Base-by-base conservation (phyloP, 2,329 filamentous ascomycete genomes). In the Fusarium concolor region DNA sequence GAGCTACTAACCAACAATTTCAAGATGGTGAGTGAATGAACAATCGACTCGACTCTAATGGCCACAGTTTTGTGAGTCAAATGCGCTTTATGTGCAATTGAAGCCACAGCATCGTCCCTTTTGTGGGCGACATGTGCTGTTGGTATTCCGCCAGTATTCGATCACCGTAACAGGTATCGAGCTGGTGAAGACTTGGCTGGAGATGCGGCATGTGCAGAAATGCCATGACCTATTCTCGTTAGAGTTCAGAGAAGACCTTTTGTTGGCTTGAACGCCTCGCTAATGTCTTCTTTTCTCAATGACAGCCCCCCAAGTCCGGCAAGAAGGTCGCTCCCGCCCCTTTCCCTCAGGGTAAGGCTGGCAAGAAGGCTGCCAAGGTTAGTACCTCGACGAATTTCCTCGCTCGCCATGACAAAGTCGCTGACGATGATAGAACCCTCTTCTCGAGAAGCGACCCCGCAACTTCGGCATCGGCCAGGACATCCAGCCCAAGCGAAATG, bases 241-340 rank as follows among this genome's bases (percentile, higher is more conserved):
- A 96, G 93, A 97, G 93, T 91, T 92, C 84, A 91, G 89, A 91
- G 90, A 92, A 93, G 91, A 92, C 87, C 86, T 85, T 84, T 85
- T 83, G 53, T 85, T 84, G 84, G 89, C 90, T 87, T 86, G 90
- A 90, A 88, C 90, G 88, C 89, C 86, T 88, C 84, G 91, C 94
- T 97, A 92, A 97, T 93, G 86, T 93, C 90, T 93, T 97, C 92
- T 96, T 94, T 96, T 93, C 95, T 98, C 95, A 96, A 98, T 98
- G 94, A 98, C 87, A 98, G 96, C 93, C 96, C 92, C 92, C 95
- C 82, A 99, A 98, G 88, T 82, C 87, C 80, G 94, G 94, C 88
- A 98, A 97, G 92, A 98, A 97, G 89, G 91, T 93, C 85, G 96
- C 96, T 79, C 87, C 96, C 82, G 94, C 96, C 86, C 96, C 96